These are phyloP conservation scores for Pseudocercospora pini-densiflorae DNA, from an alignment of 2,329 filamentous ascomycete genomes.

Conservation along the genomic window DNA sequence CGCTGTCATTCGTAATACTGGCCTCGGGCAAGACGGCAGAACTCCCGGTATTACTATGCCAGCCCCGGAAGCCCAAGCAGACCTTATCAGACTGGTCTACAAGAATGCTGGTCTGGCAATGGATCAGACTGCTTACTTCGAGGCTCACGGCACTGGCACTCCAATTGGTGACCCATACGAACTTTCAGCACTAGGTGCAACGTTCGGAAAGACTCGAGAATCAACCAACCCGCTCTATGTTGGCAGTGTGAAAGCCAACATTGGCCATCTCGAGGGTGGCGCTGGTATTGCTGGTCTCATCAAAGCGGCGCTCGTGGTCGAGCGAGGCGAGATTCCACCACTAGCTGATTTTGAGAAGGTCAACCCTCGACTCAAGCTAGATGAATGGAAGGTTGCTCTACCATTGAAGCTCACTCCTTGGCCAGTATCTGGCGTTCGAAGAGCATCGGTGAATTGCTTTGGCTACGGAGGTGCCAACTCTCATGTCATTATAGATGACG, in stretches of 20 bases:
- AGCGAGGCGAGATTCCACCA: slow-evolving; percentile 34
- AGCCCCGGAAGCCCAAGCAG: background rate
- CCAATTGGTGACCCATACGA: slow-evolving; percentile 30
- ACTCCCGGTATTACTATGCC: slow-evolving; percentile 29
- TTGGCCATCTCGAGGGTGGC: slow-evolving; percentile 20
- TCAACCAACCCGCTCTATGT: slow-evolving; percentile 18
- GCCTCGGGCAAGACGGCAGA: slow-evolving; percentile 44
- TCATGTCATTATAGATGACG: slow-evolving; percentile 36
- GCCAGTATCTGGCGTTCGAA: slow-evolving; percentile 30
- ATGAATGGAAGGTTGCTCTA: slow-evolving; percentile 27
- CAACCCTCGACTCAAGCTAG: slow-evolving; percentile 36
- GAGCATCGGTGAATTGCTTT: slow-evolving; percentile 31
- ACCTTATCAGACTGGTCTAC: slow-evolving; percentile 12
- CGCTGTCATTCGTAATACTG: slow-evolving; percentile 42
- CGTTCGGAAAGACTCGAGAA: slow-evolving; percentile 11
- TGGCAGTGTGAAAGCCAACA: slow-evolving; percentile 32
- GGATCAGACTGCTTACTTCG: slow-evolving; percentile 10
- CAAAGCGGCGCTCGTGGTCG: slow-evolving; percentile 34
- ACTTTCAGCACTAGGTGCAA: slow-evolving; percentile 20
- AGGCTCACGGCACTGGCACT: slow-evolving; percentile 36
- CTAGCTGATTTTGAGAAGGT: slow-evolving; percentile 31
- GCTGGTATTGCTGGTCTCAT: slow-evolving; percentile 30
- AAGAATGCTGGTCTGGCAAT: slow-evolving; percentile 8
- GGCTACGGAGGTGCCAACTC: slow-evolving; percentile 37
- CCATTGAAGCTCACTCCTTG: slow-evolving; percentile 33